These are phyloP conservation scores for Podospora didyma DNA, from an alignment of 495 filamentous ascomycete genomes.

Conservation along the genomic window DNA sequence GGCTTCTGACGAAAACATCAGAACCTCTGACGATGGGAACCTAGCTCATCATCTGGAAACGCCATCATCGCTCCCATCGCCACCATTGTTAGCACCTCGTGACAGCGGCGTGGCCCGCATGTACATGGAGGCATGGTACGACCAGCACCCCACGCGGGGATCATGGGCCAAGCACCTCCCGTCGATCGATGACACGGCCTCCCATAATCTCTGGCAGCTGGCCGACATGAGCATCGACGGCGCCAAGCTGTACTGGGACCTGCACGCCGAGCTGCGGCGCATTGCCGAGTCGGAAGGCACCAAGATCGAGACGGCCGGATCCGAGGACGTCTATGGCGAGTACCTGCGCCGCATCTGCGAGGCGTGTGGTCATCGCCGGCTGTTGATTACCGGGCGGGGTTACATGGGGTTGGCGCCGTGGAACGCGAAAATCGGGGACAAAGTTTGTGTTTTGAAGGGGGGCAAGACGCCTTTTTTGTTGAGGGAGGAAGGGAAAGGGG, in stretches of 20 bases:
- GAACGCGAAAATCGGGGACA: slow-evolving; percentile 2
- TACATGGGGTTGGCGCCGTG: slow-evolving; percentile 8
- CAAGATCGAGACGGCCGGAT: neutral
- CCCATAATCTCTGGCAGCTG: neutral
- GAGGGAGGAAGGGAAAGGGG: neutral
- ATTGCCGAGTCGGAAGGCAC: neutral
- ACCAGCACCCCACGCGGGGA: neutral
- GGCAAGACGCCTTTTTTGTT: slow-evolving; percentile 6
- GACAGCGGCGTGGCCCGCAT: neutral
- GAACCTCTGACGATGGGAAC: neutral
- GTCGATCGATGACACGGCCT: neutral
- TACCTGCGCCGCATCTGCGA: neutral
- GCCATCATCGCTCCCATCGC: neutral
- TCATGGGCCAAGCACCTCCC: neutral
- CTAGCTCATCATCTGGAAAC: no score
- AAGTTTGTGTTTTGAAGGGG: neutral
- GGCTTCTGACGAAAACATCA: neutral
- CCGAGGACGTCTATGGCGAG: neutral
- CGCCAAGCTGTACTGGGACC: neutral
- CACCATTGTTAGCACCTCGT: neutral
- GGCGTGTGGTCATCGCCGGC: slow-evolving; percentile 5
- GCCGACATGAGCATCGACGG: neutral
- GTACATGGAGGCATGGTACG: neutral
- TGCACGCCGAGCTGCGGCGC: neutral
- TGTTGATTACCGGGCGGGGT: slow-evolving; percentile 3